These are phyloP conservation scores for Tetrapisispora fleetii DNA, from an alignment of 805 yeast species.

Conservation along the genomic window DNA sequence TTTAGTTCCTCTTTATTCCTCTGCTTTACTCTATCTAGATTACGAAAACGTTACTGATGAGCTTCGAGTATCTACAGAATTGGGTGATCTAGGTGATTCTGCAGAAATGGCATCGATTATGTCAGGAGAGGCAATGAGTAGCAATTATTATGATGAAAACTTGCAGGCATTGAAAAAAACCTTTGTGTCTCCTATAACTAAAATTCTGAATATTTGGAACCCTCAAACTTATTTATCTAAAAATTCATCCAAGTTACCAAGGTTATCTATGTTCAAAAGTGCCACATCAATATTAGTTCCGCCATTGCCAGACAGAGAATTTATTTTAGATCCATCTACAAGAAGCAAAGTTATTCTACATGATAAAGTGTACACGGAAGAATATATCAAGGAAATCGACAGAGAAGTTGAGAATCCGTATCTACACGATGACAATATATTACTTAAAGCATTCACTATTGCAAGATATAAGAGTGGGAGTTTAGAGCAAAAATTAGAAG, in stretches of 20 bases:
- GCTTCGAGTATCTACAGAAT: constrained; percentile 19
- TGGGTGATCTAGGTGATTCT: background rate
- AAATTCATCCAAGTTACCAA: constrained; percentile 37
- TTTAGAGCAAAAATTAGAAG: constrained; percentile 54
- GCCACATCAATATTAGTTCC: constrained; percentile 60
- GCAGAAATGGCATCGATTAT: background rate
- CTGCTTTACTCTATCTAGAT: constrained; percentile 59
- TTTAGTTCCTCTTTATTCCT: constrained; percentile 67
- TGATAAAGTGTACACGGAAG: constrained; percentile 50
- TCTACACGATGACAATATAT: constrained; percentile 16
- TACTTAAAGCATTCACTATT: constrained; percentile 28
- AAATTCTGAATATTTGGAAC: constrained; percentile 37
- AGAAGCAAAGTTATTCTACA: constrained; percentile 55
- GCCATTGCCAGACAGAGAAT: constrained; percentile 55
- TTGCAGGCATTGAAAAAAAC: constrained; percentile 16
- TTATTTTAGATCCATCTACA: constrained; percentile 51
- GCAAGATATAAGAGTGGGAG: constrained; percentile 46
- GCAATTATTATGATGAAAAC: background rate
- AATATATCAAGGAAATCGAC: constrained; percentile 36
- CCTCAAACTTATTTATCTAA: constrained; percentile 12
- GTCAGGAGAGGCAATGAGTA: background rate
- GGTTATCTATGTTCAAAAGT: constrained; percentile 58
- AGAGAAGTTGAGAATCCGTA: constrained; percentile 9
- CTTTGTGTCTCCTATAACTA: constrained; percentile 35
- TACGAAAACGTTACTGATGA: constrained; percentile 38